Evolutionary conservation across 805 yeast species (phyloP).

Genomic region (Monosporozyma aquatica): DNA sequence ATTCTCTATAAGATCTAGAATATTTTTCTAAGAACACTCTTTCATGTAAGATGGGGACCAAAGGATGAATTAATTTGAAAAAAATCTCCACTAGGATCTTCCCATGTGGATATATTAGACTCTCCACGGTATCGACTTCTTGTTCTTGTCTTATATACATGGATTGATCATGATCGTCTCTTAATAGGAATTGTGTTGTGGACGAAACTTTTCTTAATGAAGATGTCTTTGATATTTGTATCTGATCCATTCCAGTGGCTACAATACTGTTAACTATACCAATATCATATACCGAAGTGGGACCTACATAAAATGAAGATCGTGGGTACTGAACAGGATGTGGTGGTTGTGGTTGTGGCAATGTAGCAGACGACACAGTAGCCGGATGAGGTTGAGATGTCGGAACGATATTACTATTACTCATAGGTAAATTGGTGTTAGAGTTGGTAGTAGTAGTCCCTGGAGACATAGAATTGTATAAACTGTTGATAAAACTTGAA

Average conservation of each 20-base stretch:
- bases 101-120: constrained; percentile 87
- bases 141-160: constrained; percentile 59
- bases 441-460: background rate
- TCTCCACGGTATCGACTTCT: constrained; percentile 77
- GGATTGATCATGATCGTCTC: constrained; percentile 71
- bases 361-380: no score
- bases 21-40: constrained; percentile 87
- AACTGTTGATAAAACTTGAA: constrained; percentile 21
- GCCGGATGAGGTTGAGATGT: background rate
- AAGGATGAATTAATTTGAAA: constrained; percentile 80
- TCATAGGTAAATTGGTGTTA: background rate
- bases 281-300: constrained; percentile 76
- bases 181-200: constrained; percentile 62
- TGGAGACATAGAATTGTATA: constrained; percentile 12
- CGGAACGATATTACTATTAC: background rate
- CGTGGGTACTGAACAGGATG: constrained; percentile 64
- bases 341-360: constrained; percentile 1
- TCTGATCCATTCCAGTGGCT: constrained; percentile 68
- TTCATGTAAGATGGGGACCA: constrained; percentile 85
- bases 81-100: constrained; percentile 69
- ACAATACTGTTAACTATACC: constrained; percentile 55
- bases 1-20: constrained; percentile 80
- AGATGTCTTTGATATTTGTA: constrained; percentile 56
- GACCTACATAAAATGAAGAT: constrained; percentile 81
- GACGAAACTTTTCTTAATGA: constrained; percentile 73